These are phyloP conservation scores for Emericellopsis cladophorae DNA, from an alignment of 2,329 filamentous ascomycete genomes.

Conservation along the genomic window DNA sequence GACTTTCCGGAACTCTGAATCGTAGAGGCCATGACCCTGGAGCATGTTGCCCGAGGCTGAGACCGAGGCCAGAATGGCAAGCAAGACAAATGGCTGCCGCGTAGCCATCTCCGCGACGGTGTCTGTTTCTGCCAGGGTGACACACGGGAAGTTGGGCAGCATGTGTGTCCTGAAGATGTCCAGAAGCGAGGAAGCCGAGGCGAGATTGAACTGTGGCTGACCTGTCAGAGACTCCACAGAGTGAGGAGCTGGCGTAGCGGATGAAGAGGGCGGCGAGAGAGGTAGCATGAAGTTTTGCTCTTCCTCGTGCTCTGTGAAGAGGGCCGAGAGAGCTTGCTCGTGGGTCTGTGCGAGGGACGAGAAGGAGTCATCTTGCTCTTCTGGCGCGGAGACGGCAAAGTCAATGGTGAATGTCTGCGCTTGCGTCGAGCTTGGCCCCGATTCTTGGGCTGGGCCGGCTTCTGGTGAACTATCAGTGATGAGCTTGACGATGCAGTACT, in stretches of 20 bases:
- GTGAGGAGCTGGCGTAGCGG: slow-evolving; percentile 12
- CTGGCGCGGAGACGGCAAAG: slow-evolving; percentile 28
- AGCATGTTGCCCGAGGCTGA: slow-evolving; percentile 29
- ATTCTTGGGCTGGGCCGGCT: background rate
- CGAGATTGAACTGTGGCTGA: slow-evolving; percentile 40
- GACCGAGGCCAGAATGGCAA: slow-evolving; percentile 39
- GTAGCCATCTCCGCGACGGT: slow-evolving; percentile 30
- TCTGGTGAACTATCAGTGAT: slow-evolving; percentile 3
- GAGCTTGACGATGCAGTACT: slow-evolving; percentile 6
- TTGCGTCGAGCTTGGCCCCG: background rate
- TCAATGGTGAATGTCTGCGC: slow-evolving; percentile 39
- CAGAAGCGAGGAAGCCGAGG: slow-evolving; percentile 35
- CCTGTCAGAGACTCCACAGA: slow-evolving; percentile 26
- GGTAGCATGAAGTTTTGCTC: slow-evolving; percentile 7
- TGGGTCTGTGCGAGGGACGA: slow-evolving; percentile 15
- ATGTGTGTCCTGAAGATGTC: slow-evolving; percentile 25
- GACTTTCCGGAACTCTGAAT: slow-evolving; percentile 44
- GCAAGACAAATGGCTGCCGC: slow-evolving; percentile 36
- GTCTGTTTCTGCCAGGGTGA: slow-evolving; percentile 24
- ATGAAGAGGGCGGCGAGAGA: slow-evolving; percentile 15
- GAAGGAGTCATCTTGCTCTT: slow-evolving; percentile 15
- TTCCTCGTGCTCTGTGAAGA: slow-evolving; percentile 19
- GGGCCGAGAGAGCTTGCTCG: slow-evolving; percentile 23
- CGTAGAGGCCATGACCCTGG: slow-evolving; percentile 39
- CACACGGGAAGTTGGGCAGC: slow-evolving; percentile 28